A percentile compares a stretch with the other conserved stretches of the same genome.
Evolutionary conservation across 192 early-diverging fungal genomes (phyloP).

Genomic region (Backusella morwellensis): DNA sequence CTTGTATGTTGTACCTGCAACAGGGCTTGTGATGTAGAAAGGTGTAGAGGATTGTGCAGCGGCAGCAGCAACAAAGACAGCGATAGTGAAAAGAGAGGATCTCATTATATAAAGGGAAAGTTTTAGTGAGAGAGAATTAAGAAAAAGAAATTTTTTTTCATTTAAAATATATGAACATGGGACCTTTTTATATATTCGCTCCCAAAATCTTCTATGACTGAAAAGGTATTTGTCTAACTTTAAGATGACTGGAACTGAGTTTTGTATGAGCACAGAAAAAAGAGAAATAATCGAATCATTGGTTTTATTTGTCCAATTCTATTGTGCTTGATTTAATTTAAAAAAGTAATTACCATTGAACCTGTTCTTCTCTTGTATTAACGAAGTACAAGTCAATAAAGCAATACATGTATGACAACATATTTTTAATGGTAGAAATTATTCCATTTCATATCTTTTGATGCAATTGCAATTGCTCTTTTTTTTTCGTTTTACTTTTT

Average conservation of each 20-base stretch:
- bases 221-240: background rate
- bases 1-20: conserved; percentile 16
- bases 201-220: background rate
- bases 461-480: background rate
- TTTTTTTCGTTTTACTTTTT: background rate
- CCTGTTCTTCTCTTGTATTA: background rate
- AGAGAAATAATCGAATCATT: background rate
- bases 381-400: background rate
- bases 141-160: background rate
- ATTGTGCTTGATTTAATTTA: background rate
- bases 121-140: background rate
- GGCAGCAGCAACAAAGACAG: conserved; percentile 9
- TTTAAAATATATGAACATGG: background rate
- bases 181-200: background rate
- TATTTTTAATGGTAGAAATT: background rate
- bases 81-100: conserved; percentile 6
- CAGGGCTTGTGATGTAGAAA: conserved; percentile 31
- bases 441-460: background rate
- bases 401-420: background rate
- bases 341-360: background rate
- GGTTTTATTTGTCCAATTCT: background rate
- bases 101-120: background rate
- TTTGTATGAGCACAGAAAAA: background rate
- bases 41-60: conserved; percentile 17
- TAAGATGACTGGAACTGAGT: background rate